Evolutionary conservation across 345 rosid species (phyloP).

Genomic region (Melastoma malabathricum): DNA sequence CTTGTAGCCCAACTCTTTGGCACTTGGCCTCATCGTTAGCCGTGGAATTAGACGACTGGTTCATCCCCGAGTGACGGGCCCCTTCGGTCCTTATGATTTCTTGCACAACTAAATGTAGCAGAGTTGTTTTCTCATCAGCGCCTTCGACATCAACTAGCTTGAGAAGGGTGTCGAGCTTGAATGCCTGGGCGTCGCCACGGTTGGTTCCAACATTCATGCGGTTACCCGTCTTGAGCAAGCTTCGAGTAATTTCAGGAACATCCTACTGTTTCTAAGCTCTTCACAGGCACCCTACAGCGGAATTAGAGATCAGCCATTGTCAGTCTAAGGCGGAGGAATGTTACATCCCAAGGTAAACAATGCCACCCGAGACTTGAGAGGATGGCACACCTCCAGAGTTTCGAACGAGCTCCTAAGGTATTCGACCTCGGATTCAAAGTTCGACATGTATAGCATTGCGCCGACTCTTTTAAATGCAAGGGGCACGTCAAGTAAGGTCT

Average conservation of each 20-base stretch:
- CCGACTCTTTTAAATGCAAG: constrained; percentile 79
- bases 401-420: constrained; percentile 69
- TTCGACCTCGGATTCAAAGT: constrained; percentile 84
- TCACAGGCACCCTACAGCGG: constrained; percentile 74
- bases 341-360: neutral
- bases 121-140: constrained; percentile 92
- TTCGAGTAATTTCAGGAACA: constrained; percentile 89
- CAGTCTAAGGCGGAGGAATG: neutral
- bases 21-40: constrained; percentile 58
- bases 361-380: neutral
- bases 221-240: constrained; percentile 98
- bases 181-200: constrained; percentile 95
- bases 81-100: constrained; percentile 94
- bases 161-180: constrained; percentile 94
- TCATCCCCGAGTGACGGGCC: constrained; percentile 51
- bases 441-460: constrained; percentile 77
- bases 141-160: constrained; percentile 95
- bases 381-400: constrained; percentile 67
- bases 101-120: constrained; percentile 91
- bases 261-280: constrained; percentile 73
- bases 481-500: constrained; percentile 82
- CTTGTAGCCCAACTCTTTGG: constrained; percentile 80
- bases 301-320: too few relatives aligned
- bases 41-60: constrained; percentile 19
- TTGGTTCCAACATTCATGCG: constrained; percentile 98